Evolutionary conservation across 2,329 filamentous ascomycete species (phyloP).

Genomic region (Alternaria dauci): DNA sequence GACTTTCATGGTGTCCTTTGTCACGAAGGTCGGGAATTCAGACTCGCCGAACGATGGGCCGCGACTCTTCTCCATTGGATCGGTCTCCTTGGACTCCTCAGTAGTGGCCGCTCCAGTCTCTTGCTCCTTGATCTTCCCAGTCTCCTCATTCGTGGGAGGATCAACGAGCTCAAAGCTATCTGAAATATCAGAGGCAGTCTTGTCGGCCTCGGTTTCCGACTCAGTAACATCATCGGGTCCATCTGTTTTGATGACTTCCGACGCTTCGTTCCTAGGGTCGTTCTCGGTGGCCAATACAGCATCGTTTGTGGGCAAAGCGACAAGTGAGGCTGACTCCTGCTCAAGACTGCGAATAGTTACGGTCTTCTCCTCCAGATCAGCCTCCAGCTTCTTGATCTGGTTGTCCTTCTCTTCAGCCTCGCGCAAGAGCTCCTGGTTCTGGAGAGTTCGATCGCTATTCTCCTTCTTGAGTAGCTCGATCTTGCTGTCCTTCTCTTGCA

Average conservation of each 20-base stretch:
- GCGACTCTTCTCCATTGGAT: neutral
- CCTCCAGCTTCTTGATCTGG: conserved; percentile 20
- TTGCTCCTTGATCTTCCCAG: neutral
- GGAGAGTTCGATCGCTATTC: conserved; percentile 12
- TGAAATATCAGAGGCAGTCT: neutral
- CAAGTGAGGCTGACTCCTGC: neutral
- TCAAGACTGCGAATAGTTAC: conserved; percentile 19
- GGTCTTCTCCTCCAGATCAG: conserved; percentile 19
- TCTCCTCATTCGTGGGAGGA: neutral
- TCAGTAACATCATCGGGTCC: neutral
- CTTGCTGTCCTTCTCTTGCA: conserved; percentile 1
- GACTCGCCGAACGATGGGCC: conserved; percentile 6
- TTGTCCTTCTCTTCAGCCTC: conserved; percentile 29
- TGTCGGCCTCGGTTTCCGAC: neutral
- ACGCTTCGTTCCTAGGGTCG: neutral
- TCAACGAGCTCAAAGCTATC: neutral
- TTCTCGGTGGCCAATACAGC: neutral
- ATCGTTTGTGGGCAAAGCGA: neutral
- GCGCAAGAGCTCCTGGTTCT: conserved; percentile 24
- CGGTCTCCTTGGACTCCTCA: neutral
- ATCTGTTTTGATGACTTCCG: neutral
- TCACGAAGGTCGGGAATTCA: conserved; percentile 22
- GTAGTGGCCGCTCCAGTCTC: neutral
- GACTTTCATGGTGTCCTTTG: conserved; percentile 30
- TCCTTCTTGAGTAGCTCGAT: conserved; percentile 17